Evolutionary conservation across 345 rosid genomes (phyloP).

Genomic region (Bretschneidera sinensis): DNA sequence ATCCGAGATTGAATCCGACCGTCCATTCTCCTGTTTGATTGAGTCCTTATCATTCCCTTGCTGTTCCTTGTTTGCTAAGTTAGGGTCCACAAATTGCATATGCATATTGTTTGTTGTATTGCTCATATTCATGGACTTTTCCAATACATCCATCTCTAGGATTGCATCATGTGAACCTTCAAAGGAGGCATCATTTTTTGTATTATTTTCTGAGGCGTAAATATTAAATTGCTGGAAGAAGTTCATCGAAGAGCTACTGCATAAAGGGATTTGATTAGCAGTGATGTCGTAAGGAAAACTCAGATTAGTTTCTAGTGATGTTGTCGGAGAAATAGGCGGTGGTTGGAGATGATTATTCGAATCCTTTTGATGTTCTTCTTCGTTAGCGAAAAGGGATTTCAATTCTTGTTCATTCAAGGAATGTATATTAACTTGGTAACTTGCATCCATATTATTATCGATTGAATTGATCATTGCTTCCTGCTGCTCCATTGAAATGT

Average conservation of each 20-base stretch:
- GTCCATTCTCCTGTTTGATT: slow-evolving; percentile 42
- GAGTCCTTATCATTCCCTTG: slow-evolving; percentile 34
- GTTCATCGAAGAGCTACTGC: slow-evolving; percentile 28
- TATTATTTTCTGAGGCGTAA: slow-evolving; percentile 27
- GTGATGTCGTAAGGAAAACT: slow-evolving; percentile 39
- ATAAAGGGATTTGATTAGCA: slow-evolving; percentile 30
- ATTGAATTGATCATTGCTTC: slow-evolving; percentile 19
- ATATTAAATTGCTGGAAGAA: slow-evolving; percentile 43
- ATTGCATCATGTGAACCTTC: slow-evolving; percentile 27
- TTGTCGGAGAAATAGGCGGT: too few species aligned
- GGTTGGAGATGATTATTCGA: slow-evolving; percentile 27
- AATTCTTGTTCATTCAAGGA: slow-evolving; percentile 28
- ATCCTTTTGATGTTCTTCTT: slow-evolving; percentile 20
- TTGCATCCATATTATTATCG: slow-evolving; percentile 22
- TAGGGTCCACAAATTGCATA: slow-evolving; percentile 36
- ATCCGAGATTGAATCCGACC: slow-evolving; percentile 60
- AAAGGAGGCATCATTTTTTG: slow-evolving; percentile 27
- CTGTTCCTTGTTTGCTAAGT: slow-evolving; percentile 25
- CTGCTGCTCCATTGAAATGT: slow-evolving; percentile 41
- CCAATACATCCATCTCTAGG: slow-evolving; percentile 30
- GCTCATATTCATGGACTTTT: slow-evolving; percentile 16
- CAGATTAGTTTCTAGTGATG: slow-evolving; percentile 31
- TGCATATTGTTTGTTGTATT: slow-evolving; percentile 11
- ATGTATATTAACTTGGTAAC: slow-evolving; percentile 23
- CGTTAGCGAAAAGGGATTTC: slow-evolving; percentile 22